These are phyloP conservation scores for Hygrophorus russula DNA, from an alignment of 768 basidiomycete species.

Conservation along the genomic window DNA sequence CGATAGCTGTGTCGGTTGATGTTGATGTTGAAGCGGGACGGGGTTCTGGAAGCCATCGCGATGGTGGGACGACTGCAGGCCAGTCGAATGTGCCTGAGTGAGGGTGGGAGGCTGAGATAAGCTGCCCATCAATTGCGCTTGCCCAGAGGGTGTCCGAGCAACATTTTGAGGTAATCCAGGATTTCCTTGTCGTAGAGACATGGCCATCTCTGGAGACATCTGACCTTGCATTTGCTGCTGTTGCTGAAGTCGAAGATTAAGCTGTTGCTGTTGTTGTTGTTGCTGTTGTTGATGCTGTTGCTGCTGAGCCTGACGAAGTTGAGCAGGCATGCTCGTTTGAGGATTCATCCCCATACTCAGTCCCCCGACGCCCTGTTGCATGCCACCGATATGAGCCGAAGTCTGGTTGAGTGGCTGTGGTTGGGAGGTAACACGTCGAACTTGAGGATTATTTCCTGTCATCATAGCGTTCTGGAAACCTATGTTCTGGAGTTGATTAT, in stretches of 20 bases:
- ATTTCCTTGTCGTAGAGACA: conserved; percentile 28
- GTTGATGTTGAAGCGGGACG: conserved; percentile 25
- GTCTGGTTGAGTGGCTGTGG: conserved; percentile 30
- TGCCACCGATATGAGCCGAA: conserved; percentile 20
- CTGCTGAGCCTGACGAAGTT: conserved; percentile 22
- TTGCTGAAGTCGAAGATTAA: conserved; percentile 21
- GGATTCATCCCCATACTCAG: conserved; percentile 34
- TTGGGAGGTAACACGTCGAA: conserved; percentile 52
- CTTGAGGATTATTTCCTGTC: conserved; percentile 21
- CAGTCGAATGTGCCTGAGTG: conserved; percentile 19
- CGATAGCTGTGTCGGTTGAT: conserved; percentile 25
- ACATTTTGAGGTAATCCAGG: conserved; percentile 30
- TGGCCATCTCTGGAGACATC: conserved; percentile 30
- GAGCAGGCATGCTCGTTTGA: conserved; percentile 28
- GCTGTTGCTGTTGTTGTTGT: conserved; percentile 21
- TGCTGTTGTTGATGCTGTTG: conserved; percentile 22
- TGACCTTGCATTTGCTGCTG: conserved; percentile 25
- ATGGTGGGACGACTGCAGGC: conserved; percentile 24
- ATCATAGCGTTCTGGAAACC: conserved; percentile 30
- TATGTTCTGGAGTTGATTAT: conserved; percentile 28
- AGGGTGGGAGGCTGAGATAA: conserved; percentile 24
- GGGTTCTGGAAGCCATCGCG: conserved; percentile 28
- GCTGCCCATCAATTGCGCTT: conserved; percentile 38
- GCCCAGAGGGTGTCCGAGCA: conserved; percentile 31
- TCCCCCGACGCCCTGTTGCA: conserved; percentile 22